phyloP scores from a whole-genome alignment of 140 eudicot species.

The Flaveria floridana region DNA sequence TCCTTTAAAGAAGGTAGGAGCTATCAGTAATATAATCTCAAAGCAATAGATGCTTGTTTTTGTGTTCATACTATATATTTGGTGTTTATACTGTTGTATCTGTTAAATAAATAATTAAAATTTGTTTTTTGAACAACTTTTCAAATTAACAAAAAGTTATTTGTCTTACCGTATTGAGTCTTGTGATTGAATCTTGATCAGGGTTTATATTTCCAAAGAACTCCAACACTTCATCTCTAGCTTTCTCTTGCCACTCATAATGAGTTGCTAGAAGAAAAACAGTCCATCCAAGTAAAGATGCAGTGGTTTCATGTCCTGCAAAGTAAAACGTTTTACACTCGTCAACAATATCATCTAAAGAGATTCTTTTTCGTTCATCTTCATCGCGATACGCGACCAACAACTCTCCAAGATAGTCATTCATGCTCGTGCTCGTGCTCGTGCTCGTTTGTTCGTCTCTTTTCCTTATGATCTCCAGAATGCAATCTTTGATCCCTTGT shows the following conservation, averaged over 20 bases:
- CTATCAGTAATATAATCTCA: too few species aligned
- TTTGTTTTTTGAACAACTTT: background rate
- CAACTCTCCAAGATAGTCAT: conserved; percentile 45
- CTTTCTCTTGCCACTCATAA: conserved; percentile 54
- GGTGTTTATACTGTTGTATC: too few species aligned
- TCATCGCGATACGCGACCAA: conserved; percentile 30
- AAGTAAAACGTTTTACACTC: conserved; percentile 54
- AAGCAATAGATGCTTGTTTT: too few species aligned
- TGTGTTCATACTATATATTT: too few species aligned
- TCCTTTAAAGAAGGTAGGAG: too few species aligned
- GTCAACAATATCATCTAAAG: conserved; percentile 43
- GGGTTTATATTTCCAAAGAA: conserved; percentile 35
- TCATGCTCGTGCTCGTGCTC: conserved; percentile 4
- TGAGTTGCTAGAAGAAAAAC: conserved; percentile 47
- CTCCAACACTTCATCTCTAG: conserved; percentile 41
- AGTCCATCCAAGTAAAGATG: conserved; percentile 57
- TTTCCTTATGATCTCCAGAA: conserved; percentile 39
- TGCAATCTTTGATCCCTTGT: conserved; percentile 45
- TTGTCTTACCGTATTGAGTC: conserved; percentile 44
- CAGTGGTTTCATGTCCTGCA: conserved; percentile 56
- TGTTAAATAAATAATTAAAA: too few species aligned
- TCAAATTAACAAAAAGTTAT: background rate
- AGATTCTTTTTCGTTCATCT: conserved; percentile 35
- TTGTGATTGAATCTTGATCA: conserved; percentile 46
- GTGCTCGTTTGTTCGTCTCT: conserved; percentile 27